These are phyloP conservation scores for Botrytis porri DNA, from an alignment of 2,329 filamentous ascomycete species.

Conservation along the genomic window DNA sequence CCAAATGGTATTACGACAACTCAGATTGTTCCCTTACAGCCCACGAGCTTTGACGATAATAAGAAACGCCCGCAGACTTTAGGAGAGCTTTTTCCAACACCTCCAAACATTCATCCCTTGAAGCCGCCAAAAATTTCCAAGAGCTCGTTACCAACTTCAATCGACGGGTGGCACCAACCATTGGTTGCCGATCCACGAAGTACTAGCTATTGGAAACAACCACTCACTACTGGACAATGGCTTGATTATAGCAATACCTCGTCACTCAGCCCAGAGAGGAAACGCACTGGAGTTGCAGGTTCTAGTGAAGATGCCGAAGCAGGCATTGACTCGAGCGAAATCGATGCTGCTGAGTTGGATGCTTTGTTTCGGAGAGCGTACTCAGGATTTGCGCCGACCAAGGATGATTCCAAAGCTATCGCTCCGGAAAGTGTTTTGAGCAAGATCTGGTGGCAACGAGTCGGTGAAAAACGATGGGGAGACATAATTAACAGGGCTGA, in stretches of 20 bases:
- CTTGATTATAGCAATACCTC: conserved; percentile 66
- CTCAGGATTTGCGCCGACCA: conserved; percentile 74
- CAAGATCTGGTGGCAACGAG: conserved; percentile 73
- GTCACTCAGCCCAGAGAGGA: conserved; percentile 53
- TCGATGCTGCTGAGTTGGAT: conserved; percentile 66
- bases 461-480: conserved; percentile 63
- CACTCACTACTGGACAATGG: conserved; percentile 65
- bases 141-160: conserved; percentile 56
- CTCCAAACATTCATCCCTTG: conserved; percentile 60
- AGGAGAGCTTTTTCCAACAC: conserved; percentile 71
- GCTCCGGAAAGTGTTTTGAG: conserved; percentile 65
- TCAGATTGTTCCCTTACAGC: conserved; percentile 56
- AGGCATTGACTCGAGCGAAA: conserved; percentile 48
- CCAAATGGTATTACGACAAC: conserved; percentile 73
- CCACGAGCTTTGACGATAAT: conserved; percentile 42
- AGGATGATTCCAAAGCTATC: conserved; percentile 69
- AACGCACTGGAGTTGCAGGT: conserved; percentile 69
- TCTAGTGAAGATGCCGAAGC: conserved; percentile 57
- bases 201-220: conserved; percentile 62
- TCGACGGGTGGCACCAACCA: conserved; percentile 48
- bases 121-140: conserved; percentile 72
- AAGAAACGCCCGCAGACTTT: conserved; percentile 61
- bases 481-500: conserved; percentile 51
- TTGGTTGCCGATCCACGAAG: conserved; percentile 42
- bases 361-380: conserved; percentile 73